Percentiles rank a stretch among this genome's conserved stretches.
These are phyloP conservation scores for Aspergillus nomiae DNA, from an alignment of 2,329 filamentous ascomycete genomes.

Conservation along the genomic window DNA sequence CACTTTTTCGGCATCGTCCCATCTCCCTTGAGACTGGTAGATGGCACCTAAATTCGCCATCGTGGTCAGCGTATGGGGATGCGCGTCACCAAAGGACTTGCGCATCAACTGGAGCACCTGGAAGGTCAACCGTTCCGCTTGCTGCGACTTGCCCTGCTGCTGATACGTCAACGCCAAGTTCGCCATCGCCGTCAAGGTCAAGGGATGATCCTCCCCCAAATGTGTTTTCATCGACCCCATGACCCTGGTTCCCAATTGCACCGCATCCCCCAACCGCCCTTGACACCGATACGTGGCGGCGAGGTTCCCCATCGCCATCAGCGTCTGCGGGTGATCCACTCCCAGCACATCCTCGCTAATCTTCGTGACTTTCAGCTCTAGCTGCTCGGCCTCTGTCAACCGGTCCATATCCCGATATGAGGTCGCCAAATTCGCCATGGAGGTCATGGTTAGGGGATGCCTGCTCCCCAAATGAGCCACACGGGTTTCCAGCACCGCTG, in stretches of 20 bases:
- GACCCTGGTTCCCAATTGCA: constrained; percentile 1
- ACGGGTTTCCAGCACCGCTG: constrained; percentile 2
- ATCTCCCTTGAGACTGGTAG: constrained; percentile 13
- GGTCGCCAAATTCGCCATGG: constrained; percentile 14
- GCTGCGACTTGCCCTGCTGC: background rate
- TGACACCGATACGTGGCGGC: constrained; percentile 11
- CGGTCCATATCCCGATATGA: constrained; percentile 10
- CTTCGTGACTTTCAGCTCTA: constrained; percentile 11
- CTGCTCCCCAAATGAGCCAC: background rate
- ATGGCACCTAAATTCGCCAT: constrained; percentile 10
- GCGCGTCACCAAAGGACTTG: constrained; percentile 1
- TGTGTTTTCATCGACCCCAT: constrained; percentile 5
- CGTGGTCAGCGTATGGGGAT: constrained; percentile 11
- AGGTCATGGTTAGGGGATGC: constrained; percentile 7
- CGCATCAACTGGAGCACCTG: constrained; percentile 11
- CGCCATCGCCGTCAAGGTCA: constrained; percentile 13
- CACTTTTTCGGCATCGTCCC: constrained; percentile 9
- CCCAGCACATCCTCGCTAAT: constrained; percentile 8
- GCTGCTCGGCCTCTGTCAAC: constrained; percentile 12
- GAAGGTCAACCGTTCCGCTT: constrained; percentile 6
- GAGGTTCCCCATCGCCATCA: constrained; percentile 12
- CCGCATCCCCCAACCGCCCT: constrained; percentile 7
- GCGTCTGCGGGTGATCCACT: constrained; percentile 12
- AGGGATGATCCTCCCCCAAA: constrained; percentile 5
- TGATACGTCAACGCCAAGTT: constrained; percentile 13